phyloP scores from a whole-genome alignment of 257 asterid genomes.

The Gentiana macrophylla region DNA sequence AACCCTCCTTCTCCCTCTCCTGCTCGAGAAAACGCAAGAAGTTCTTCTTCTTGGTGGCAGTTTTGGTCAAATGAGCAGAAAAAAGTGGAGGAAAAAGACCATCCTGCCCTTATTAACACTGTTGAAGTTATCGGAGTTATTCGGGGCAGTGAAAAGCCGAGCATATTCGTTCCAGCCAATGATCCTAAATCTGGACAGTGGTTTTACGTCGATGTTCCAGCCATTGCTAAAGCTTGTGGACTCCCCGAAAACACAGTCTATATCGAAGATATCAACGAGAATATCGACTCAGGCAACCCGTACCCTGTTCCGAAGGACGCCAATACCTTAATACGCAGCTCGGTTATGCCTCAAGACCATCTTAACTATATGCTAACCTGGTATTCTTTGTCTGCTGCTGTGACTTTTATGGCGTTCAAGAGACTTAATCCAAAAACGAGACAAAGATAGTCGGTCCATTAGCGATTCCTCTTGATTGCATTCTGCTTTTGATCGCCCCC shows the following conservation, averaged over 20 bases:
- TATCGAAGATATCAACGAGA: constrained; percentile 64
- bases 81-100: constrained; percentile 28
- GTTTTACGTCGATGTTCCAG: constrained; percentile 91
- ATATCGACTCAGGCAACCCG: constrained; percentile 64
- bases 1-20: constrained; percentile 22
- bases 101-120: constrained; percentile 22
- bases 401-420: constrained; percentile 80
- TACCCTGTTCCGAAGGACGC: constrained; percentile 85
- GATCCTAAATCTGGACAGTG: constrained; percentile 75
- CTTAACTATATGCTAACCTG: constrained; percentile 80
- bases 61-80: constrained; percentile 48
- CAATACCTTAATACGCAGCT: constrained; percentile 54
- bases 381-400: constrained; percentile 97
- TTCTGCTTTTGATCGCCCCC: not conserved
- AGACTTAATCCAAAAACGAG: constrained; percentile 54
- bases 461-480: too few species aligned
- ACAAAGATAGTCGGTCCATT: constrained; percentile 23
- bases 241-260: constrained; percentile 65
- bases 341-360: constrained; percentile 97
- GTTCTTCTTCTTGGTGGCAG: constrained; percentile 49
- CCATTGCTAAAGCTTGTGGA: constrained; percentile 65
- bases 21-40: constrained; percentile 26
- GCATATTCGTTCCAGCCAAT: constrained; percentile 91
- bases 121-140: constrained; percentile 66
- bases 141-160: constrained; percentile 89